A percentile compares a stretch with the other conserved stretches of the same genome.
Conservation (phyloP, 2,329 filamentous ascomycete species). For the Mariannaea sp. region DNA sequence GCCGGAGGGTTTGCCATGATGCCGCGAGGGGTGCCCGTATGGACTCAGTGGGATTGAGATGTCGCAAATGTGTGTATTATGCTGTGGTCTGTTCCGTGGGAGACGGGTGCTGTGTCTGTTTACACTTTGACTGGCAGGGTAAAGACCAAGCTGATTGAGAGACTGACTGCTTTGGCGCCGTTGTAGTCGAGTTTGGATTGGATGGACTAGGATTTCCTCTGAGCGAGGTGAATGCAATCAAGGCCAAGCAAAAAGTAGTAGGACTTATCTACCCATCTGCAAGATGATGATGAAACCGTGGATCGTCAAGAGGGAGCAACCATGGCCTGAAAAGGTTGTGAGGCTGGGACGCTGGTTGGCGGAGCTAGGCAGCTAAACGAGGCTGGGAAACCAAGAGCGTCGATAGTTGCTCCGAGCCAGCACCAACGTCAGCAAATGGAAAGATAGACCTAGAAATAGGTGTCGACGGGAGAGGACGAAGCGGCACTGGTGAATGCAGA, state of each 20-base stretch:
- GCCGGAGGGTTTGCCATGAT: slow-evolving; percentile 66
- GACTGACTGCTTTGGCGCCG: slow-evolving; percentile 6
- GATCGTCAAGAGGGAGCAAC: slow-evolving; percentile 18
- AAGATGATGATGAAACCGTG: slow-evolving; percentile 6
- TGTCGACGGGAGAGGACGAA: neutral
- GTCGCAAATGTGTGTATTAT: no score
- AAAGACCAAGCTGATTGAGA: neutral
- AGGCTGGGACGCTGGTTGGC: slow-evolving; percentile 19
- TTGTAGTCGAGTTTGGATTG: no score
- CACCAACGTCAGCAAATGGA: neutral
- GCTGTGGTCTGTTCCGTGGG: no score
- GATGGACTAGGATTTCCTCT: neutral
- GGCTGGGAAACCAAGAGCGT: slow-evolving; percentile 28
- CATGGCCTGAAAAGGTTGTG: slow-evolving; percentile 18
- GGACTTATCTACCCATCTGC: neutral
- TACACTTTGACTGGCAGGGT: no score
- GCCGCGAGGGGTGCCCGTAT: slow-evolving; percentile 3
- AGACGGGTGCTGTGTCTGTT: no score
- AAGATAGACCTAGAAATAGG: no score
- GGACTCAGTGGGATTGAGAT: neutral
- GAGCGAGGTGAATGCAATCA: neutral
- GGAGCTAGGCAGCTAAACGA: slow-evolving; percentile 29
- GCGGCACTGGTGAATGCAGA: no score
- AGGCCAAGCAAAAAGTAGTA: neutral
- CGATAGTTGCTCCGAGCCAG: slow-evolving; percentile 18